Base-by-base conservation (phyloP, 768 basidiomycete genomes). In the Suillus sp. region DNA sequence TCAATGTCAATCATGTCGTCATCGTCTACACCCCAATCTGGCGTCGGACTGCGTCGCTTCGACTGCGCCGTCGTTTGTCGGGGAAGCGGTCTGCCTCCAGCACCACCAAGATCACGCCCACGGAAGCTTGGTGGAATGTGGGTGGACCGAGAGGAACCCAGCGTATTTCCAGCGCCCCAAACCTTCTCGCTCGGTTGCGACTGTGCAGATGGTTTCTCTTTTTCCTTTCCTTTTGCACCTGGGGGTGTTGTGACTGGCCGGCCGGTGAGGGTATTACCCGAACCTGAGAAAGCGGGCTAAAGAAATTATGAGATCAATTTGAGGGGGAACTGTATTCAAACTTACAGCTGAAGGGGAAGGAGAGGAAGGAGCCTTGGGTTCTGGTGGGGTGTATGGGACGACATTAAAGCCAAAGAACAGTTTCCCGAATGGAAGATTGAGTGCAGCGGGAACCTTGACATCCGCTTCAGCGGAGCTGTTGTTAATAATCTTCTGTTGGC, bases 371-470 rank as follows among this genome's bases (percentile, higher is more conserved):
- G 73, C 18, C n/a, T 63, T 62, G 4, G 64, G 67, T 50, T 78
- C 72, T 5, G 87, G 83, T 8, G 86, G 86, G 3, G 77, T 80
- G 71, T 92, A 93, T 1, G 90, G 81, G 2, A 85, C 79, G 62
- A 92, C 84, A 64, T 92, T 91, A 79, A 90, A 99, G 11, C 97
- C 97, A 71, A 99, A 99, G 81, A 99, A 99, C 22, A 99, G 81
- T 67, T 97, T 91, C 14, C 97, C 97, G 66, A 91, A 90, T 0
- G 97, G 95, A 11, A 99, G 80, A 67, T 90, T 91, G 47, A 99
- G 80, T 9, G 95, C 89, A 0, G 93, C 95, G 4, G 97, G 96
- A 9, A 92, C 94, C 69, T 92, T 90, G 55, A 79, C 82, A 22
- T 89, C 89, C 20, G 85, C 80, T 63, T 92, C 91, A 16, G 95